Evolutionary conservation across 164 flowering plant genomes (phyloP).

Genomic region (Santalum album): DNA sequence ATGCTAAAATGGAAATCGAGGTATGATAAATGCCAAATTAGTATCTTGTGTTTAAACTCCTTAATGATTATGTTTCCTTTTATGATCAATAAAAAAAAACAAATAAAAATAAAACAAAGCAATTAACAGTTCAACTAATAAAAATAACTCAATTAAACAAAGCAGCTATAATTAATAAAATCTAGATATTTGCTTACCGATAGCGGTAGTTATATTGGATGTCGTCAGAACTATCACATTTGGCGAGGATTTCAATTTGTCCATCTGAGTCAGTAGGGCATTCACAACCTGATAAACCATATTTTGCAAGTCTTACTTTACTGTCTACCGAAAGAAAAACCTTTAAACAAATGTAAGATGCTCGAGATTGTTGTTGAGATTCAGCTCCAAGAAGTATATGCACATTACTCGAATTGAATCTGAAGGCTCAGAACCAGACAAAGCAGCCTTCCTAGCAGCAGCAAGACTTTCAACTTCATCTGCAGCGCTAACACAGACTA

Average conservation of each 20-base stretch:
- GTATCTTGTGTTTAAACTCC: no score
- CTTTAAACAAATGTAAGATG: neutral
- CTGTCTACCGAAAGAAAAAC: no score
- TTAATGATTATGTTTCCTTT: no score
- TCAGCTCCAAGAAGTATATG: neutral
- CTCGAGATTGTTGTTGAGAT: neutral
- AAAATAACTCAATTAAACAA: no score
- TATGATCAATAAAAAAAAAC: no score
- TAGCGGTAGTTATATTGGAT: constrained; percentile 95
- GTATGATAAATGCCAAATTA: no score
- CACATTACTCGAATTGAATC: constrained; percentile 78
- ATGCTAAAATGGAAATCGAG: no score
- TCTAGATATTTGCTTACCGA: constrained; percentile 42
- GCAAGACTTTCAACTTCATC: constrained; percentile 99
- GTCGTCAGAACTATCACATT: constrained; percentile 93
- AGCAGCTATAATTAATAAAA: no score
- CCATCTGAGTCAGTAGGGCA: constrained; percentile 93
- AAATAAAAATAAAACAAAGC: no score
- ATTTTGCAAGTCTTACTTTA: neutral
- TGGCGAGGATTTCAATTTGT: constrained; percentile 84
- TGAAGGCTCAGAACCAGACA: constrained; percentile 98
- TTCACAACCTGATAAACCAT: constrained; percentile 73
- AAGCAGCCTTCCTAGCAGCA: constrained; percentile 95
- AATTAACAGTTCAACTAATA: no score
- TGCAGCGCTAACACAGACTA: constrained; percentile 25